These are phyloP conservation scores for Serendipita vermifera DNA, from an alignment of 768 basidiomycete genomes.

Conservation along the genomic window DNA sequence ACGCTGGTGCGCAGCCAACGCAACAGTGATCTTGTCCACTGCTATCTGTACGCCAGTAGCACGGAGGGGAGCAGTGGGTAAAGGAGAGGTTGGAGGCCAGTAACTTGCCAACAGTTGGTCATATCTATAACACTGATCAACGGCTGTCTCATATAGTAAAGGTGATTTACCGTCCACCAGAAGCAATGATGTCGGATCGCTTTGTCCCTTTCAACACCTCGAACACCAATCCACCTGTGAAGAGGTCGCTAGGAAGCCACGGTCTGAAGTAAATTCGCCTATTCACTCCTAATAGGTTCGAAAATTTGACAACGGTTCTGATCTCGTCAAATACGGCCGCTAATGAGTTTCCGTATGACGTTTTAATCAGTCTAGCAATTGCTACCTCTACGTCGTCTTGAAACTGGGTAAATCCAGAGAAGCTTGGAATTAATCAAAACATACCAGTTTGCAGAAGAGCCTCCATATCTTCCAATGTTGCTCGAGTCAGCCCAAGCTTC, in stretches of 20 bases:
- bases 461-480: slow-evolving; percentile 62
- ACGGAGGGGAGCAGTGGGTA: slow-evolving; percentile 32
- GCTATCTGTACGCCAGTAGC: slow-evolving; percentile 67
- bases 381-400: slow-evolving; percentile 44
- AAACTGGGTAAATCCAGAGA: neutral
- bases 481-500: slow-evolving; percentile 56
- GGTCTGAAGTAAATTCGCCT: slow-evolving; percentile 57
- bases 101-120: slow-evolving; percentile 55
- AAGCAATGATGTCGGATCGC: slow-evolving; percentile 56
- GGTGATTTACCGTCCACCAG: slow-evolving; percentile 56
- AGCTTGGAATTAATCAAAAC: slow-evolving; percentile 14
- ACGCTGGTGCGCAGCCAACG: slow-evolving; percentile 57
- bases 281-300: slow-evolving; percentile 46
- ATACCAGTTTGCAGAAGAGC: slow-evolving; percentile 26
- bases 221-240: slow-evolving; percentile 48
- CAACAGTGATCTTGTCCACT: slow-evolving; percentile 60
- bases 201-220: slow-evolving; percentile 60
- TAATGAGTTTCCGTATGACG: slow-evolving; percentile 23
- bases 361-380: slow-evolving; percentile 43
- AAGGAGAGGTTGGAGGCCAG: slow-evolving; percentile 35
- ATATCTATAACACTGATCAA: slow-evolving; percentile 35
- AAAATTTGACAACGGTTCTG: slow-evolving; percentile 46
- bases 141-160: neutral
- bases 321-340: slow-evolving; percentile 47
- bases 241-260: slow-evolving; percentile 56